Percentiles rank a stretch among this genome's conserved stretches.
phyloP scores from a whole-genome alignment of 306 rosid genomes.

The Adenanthera pavonina region DNA sequence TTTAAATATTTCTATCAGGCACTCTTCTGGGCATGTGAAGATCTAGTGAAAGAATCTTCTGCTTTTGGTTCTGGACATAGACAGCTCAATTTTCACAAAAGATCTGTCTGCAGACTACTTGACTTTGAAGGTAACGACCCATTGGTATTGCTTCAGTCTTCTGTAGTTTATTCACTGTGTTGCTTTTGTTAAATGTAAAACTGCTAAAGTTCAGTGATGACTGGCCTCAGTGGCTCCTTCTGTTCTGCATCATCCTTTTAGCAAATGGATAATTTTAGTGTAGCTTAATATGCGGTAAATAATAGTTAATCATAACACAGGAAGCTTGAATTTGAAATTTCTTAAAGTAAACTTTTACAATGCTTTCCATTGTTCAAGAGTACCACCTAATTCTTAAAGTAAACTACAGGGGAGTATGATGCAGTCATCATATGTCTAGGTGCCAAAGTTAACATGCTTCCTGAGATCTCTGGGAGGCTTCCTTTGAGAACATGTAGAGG shows the following conservation, averaged over 20 bases:
- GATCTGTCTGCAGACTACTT: conserved; percentile 56
- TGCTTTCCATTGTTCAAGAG: conserved; percentile 24
- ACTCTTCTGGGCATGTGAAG: conserved; percentile 71
- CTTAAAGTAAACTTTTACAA: neutral
- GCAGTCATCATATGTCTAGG: conserved; percentile 86
- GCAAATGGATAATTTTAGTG: conserved; percentile 9
- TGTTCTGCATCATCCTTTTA: conserved; percentile 11
- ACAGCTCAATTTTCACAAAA: conserved; percentile 62
- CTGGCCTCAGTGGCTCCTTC: neutral
- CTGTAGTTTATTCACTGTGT: conserved; percentile 7
- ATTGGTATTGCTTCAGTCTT: conserved; percentile 26
- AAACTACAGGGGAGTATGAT: conserved; percentile 69
- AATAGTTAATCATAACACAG: neutral
- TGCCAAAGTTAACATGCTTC: conserved; percentile 79
- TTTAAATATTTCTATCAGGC: conserved; percentile 58
- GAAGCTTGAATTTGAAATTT: conserved; percentile 24
- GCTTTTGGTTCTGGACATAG: conserved; percentile 52
- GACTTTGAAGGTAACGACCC: conserved; percentile 76
- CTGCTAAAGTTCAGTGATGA: conserved; percentile 5
- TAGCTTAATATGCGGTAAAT: neutral
- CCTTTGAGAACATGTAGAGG: conserved; percentile 95
- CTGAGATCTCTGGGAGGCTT: conserved; percentile 85
- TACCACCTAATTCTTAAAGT: neutral
- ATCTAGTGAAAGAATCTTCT: conserved; percentile 58
- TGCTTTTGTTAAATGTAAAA: conserved; percentile 5